phyloP scores from a whole-genome alignment of 805 yeast genomes.

The Spathaspora gorwiae region DNA sequence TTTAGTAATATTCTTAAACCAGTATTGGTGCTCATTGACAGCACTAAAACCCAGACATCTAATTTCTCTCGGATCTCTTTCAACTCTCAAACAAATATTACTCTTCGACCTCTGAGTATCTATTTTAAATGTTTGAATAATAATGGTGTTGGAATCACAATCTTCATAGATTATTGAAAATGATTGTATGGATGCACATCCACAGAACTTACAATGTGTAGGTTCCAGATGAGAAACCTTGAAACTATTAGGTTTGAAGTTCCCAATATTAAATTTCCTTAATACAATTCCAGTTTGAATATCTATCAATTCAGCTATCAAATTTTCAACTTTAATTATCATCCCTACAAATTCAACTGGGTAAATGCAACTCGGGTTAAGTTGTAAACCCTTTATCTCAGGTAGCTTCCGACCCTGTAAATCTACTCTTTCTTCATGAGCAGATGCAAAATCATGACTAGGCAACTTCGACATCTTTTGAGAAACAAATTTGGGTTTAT shows the following conservation, averaged over 20 bases:
- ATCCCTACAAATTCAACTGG: slow-evolving; percentile 67
- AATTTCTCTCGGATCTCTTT: slow-evolving; percentile 88
- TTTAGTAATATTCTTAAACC: slow-evolving; percentile 62
- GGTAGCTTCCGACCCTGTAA: not conserved
- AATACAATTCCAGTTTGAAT: slow-evolving; percentile 73
- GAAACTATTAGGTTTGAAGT: slow-evolving; percentile 55
- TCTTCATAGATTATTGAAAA: slow-evolving; percentile 72
- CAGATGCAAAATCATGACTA: slow-evolving; percentile 9
- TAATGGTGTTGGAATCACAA: slow-evolving; percentile 48
- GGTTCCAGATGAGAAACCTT: slow-evolving; percentile 79
- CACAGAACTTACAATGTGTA: slow-evolving; percentile 86
- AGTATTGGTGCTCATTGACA: slow-evolving; percentile 64
- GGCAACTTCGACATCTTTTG: not conserved
- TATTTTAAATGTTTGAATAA: slow-evolving; percentile 68
- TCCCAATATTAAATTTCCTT: slow-evolving; percentile 56
- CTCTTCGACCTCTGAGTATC: slow-evolving; percentile 67
- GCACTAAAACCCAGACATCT: slow-evolving; percentile 83
- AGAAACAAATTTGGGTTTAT: not conserved
- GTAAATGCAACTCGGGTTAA: slow-evolving; percentile 1
- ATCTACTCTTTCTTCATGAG: slow-evolving; percentile 2
- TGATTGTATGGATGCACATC: slow-evolving; percentile 75
- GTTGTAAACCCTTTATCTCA: slow-evolving; percentile 1
- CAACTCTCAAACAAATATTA: slow-evolving; percentile 80
- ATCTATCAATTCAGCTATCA: slow-evolving; percentile 65
- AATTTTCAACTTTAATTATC: slow-evolving; percentile 56